phyloP scores from a whole-genome alignment of 495 filamentous ascomycete species.

The Wilcoxina mikolae region DNA sequence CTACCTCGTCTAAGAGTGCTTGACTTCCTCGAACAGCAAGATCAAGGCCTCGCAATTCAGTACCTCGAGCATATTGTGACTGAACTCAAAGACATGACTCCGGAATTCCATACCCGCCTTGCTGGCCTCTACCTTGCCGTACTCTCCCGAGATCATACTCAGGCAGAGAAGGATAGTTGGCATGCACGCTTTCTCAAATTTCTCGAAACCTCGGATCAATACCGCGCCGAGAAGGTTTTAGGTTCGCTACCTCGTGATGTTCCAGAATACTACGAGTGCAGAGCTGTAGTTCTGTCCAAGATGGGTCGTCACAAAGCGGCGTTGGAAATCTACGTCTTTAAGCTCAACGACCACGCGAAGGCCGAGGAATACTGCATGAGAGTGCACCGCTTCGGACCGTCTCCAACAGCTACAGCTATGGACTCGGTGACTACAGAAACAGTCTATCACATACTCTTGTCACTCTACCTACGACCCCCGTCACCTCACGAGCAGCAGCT shows the following conservation, averaged over 20 bases:
- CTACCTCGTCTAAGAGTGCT: constrained; percentile 63
- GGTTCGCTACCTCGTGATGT: constrained; percentile 65
- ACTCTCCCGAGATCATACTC: constrained; percentile 30
- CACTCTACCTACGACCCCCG: constrained; percentile 77
- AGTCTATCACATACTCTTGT: constrained; percentile 81
- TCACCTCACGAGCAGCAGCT: constrained; percentile 54
- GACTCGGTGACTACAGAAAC: constrained; percentile 35
- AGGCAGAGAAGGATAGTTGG: not conserved
- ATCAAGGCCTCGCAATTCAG: constrained; percentile 52
- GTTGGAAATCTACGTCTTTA: constrained; percentile 91
- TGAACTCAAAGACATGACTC: constrained; percentile 70
- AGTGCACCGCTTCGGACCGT: constrained; percentile 43
- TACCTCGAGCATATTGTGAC: constrained; percentile 88
- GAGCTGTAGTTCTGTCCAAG: constrained; percentile 82
- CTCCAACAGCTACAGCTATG: constrained; percentile 24
- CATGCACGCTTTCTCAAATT: constrained; percentile 48
- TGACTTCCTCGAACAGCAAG: constrained; percentile 53
- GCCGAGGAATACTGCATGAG: constrained; percentile 96
- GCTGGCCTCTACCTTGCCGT: constrained; percentile 52
- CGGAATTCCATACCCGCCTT: constrained; percentile 74
- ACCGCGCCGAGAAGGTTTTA: constrained; percentile 62
- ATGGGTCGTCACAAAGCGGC: constrained; percentile 94
- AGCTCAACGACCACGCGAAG: constrained; percentile 68
- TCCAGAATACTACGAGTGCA: constrained; percentile 72
- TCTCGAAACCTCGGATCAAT: constrained; percentile 59